phyloP scores from a whole-genome alignment of 495 filamentous ascomycete genomes.

The Wilcoxina mikolae region DNA sequence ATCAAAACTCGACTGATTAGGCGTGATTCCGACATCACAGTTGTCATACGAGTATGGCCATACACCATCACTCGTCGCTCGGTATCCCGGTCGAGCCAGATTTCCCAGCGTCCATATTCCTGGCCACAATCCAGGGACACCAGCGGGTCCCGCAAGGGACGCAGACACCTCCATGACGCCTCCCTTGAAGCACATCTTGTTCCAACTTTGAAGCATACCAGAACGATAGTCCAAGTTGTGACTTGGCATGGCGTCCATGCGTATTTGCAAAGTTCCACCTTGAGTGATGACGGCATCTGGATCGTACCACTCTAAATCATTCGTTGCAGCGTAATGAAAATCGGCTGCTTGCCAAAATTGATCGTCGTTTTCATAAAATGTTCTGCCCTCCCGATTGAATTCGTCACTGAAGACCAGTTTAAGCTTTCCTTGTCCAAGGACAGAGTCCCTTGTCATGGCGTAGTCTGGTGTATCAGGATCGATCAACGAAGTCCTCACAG shows the following conservation, averaged over 20 bases:
- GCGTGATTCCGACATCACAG: constrained; percentile 62
- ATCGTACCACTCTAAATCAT: constrained; percentile 75
- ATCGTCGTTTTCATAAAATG: constrained; percentile 66
- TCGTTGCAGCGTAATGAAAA: constrained; percentile 65
- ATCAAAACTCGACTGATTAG: constrained; percentile 56
- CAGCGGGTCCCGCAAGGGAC: constrained; percentile 55
- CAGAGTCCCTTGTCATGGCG: constrained; percentile 41
- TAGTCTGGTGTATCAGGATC: constrained; percentile 56
- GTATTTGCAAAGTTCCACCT: constrained; percentile 49
- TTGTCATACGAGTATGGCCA: constrained; percentile 71
- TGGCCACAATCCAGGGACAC: constrained; percentile 60
- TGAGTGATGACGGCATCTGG: constrained; percentile 58
- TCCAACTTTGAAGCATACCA: constrained; percentile 73
- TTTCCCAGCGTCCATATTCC: constrained; percentile 74
- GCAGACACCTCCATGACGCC: constrained; percentile 61
- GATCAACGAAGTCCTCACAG: constrained; percentile 48
- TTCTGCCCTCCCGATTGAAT: constrained; percentile 55
- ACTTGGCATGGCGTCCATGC: constrained; percentile 51
- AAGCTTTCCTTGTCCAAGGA: constrained; percentile 43
- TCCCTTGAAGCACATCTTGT: constrained; percentile 66
- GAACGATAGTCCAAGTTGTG: constrained; percentile 58
- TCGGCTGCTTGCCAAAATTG: constrained; percentile 56
- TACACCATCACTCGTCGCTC: constrained; percentile 53
- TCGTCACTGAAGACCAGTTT: constrained; percentile 68
- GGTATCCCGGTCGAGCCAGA: constrained; percentile 53